phyloP scores from a whole-genome alignment of 2,329 filamentous ascomycete genomes.

The Leptographium galeiforme region DNA sequence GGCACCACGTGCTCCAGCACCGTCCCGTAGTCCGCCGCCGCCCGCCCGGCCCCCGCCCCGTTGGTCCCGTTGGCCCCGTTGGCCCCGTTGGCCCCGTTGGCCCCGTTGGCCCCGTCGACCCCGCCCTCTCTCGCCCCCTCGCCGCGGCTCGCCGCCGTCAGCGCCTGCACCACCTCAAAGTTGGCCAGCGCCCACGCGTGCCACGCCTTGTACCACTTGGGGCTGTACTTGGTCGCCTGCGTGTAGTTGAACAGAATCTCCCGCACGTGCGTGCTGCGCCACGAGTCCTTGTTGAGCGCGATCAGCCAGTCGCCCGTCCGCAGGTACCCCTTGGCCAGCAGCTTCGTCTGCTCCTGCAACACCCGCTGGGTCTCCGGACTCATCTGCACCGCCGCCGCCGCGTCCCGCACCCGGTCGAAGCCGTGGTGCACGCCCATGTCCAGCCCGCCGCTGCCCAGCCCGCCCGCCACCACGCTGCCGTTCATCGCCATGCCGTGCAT shows the following conservation, averaged over 20 bases:
- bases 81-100: neutral
- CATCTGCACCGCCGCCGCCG: constrained; percentile 17
- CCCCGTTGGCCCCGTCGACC: neutral
- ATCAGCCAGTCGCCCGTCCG: constrained; percentile 96
- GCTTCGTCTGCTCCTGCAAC: constrained; percentile 47
- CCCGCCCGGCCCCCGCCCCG: neutral
- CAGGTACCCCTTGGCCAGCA: constrained; percentile 90
- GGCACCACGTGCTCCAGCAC: constrained; percentile 84
- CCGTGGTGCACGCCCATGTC: constrained; percentile 33
- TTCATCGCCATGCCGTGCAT: constrained; percentile 27
- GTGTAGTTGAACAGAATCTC: constrained; percentile 87
- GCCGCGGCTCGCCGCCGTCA: constrained; percentile 30
- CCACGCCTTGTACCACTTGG: constrained; percentile 97
- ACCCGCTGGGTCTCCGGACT: constrained; percentile 37
- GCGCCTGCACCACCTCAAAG: constrained; percentile 88
- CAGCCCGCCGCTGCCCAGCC: constrained; percentile 11
- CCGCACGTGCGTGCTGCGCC: constrained; percentile 73
- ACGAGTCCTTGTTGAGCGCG: constrained; percentile 70
- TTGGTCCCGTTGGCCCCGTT: neutral
- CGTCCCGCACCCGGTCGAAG: constrained; percentile 33
- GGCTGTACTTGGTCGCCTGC: constrained; percentile 85
- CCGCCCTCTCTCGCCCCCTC: too few species aligned
- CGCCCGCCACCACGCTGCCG: constrained; percentile 17
- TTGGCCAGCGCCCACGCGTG: constrained; percentile 97
- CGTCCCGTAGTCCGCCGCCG: constrained; percentile 43